Base-by-base conservation (phyloP, 2,329 filamentous ascomycete species). In the Chrysosporium keratinophilum region DNA sequence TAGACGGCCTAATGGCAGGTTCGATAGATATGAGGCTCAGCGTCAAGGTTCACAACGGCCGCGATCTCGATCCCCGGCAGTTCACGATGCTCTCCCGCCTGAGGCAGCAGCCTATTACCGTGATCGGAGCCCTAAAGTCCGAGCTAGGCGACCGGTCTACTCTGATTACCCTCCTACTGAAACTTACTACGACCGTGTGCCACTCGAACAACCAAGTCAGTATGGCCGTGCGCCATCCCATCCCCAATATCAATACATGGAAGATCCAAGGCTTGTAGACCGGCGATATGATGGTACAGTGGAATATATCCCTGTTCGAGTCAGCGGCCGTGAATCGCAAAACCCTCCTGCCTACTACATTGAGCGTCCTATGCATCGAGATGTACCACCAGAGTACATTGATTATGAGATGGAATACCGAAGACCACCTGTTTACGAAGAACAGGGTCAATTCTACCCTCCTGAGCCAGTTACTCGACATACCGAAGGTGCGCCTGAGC, bases 1-100 rank as follows among this genome's bases (percentile, higher is more conserved):
- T 11, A 45, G 50, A 12, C 57, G 62, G 15, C 59, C 64, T 19
- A 53, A 58, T 12, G 65, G 62, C 51, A 57, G 63, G n/a, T 64
- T 62, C 48, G 62, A 63, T 28, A 57, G 63, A 37, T 65, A 64
- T 45, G 62, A 64, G 53, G 58, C 58, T 40, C 58, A 62, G 40
- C 55, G 62, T 10, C 63, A 65, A 48, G 58, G 55, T 23, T 60
- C 60, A 35, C 55, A 61, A 20, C 60, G 62, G 28, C 56, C 61
- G 3, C 53, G 59, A n/a, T 63, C 64, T 12, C 59, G 58, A 31
- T 67, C 65, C n/a, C 63, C 65, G 15, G 48, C 51, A 28, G 53
- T 57, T n/a, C 56, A 52, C 31, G 57, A 61, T 35, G 41, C 50
- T 42, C 33, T 57, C 23, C 53, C 56, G 9, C 34, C 58, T 15